Base-by-base conservation (phyloP, 192 early-diverging fungal species). In the Coemansia sp. region DNA sequence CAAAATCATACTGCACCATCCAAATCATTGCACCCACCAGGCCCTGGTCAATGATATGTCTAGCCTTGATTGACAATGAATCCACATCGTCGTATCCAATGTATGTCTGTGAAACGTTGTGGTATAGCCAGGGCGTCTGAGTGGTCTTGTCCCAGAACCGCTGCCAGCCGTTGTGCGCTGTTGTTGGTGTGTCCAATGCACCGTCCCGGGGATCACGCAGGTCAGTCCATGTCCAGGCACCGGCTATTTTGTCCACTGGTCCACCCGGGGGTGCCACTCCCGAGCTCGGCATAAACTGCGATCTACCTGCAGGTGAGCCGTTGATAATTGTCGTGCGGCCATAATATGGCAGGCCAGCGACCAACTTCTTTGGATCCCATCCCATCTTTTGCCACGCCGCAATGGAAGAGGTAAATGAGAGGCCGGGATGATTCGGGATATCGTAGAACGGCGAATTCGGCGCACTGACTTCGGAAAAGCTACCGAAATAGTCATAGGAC, bases 11-110 rank as follows among this genome's bases (percentile, higher is more conserved):
- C 49, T 80, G 74, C 27, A 85, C 60, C 48, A 81, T 84, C 85
- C 86, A 88, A 14, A 86, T 66, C 85, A 86, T 85, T 14, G 80
- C 68, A n/a, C 87, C 87, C 15, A 53, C 84, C 18, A 90, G 59
- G 4, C 72, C 72, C 5, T 28, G 50, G 27, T 27, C 55, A 29
- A 83, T 73, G 7, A 75, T 58, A 40, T 75, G 64, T 45, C 80
- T 58, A 0, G 80, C 72, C 60, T 88, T 87, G 29, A 79, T 54
- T n/a, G 57, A 52, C 25, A 90, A 50, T 13, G 85, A 86, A 14
- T 68, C 59, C 3, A 73, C 46, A 49, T 90, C 84, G 49, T 88
- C 85, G 53, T 88, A 90, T 5, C 84, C 83, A 51, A 90, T 85
- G 42, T 82, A 86, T 7, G 71, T 70, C 28, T 62, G 77, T 13